Evolutionary conservation across 2,329 filamentous ascomycete genomes (phyloP).

Genomic region (Colletotrichum spaethianum): DNA sequence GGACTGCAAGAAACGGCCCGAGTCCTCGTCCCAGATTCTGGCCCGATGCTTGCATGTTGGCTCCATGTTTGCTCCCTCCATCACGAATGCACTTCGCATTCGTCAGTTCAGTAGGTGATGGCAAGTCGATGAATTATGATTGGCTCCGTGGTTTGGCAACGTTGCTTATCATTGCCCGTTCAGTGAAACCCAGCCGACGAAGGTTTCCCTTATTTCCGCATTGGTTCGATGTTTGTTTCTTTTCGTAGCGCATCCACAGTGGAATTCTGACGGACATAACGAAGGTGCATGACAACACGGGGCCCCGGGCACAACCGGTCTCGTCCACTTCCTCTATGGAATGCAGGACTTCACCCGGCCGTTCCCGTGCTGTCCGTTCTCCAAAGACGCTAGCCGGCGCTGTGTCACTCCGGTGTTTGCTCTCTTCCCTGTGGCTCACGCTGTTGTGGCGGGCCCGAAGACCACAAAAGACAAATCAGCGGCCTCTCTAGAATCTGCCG

Average conservation of each 20-base stretch:
- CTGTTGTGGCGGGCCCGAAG: not conserved
- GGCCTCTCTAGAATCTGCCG: not conserved
- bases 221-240: not conserved
- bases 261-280: not conserved
- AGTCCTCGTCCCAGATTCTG: not conserved
- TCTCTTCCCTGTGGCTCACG: not conserved
- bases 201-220: not conserved
- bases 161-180: not conserved
- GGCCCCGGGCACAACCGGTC: not conserved
- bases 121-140: not conserved
- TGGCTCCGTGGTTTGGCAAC: not conserved
- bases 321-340: not conserved
- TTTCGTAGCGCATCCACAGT: not conserved
- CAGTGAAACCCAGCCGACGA: not conserved
- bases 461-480: not conserved
- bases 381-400: not conserved
- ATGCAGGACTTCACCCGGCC: not conserved
- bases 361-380: not conserved
- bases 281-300: not conserved
- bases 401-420: not conserved
- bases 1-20: not conserved
- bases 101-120: conserved; percentile 6
- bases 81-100: not conserved
- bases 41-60: no score
- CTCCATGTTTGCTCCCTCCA: not conserved